A percentile compares a stretch with the other conserved stretches of the same genome.
phyloP scores from a whole-genome alignment of 2,329 filamentous ascomycete species.

The Emmonsiellopsis sp. region DNA sequence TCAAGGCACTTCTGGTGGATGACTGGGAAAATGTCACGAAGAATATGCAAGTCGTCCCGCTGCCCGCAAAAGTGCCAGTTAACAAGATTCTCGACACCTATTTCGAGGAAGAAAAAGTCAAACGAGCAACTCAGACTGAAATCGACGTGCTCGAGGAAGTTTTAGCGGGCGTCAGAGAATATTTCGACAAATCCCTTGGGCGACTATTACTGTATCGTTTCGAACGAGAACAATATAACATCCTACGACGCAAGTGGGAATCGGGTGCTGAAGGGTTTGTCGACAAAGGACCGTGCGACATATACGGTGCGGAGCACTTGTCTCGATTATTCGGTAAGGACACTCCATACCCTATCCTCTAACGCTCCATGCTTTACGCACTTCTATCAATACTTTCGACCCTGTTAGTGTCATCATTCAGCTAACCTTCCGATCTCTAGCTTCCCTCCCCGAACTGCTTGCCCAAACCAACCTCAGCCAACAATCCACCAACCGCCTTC shows the following conservation, averaged over 20 bases:
- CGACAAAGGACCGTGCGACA: conserved; percentile 65
- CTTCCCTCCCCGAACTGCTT: conserved; percentile 83
- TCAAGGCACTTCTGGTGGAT: conserved; percentile 89
- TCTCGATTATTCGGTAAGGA: conserved; percentile 73
- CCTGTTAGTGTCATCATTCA: background rate
- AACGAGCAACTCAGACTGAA: conserved; percentile 45
- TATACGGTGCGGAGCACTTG: conserved; percentile 90
- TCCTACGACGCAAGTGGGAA: conserved; percentile 63
- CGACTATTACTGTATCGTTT: conserved; percentile 90
- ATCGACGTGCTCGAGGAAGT: conserved; percentile 86
- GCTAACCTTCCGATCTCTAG: conserved; percentile 38
- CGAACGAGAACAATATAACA: conserved; percentile 79
- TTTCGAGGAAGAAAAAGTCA: conserved; percentile 57
- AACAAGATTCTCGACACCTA: conserved; percentile 75
- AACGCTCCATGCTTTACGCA: too few relatives aligned
- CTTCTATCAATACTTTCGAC: too few relatives aligned
- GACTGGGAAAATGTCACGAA: conserved; percentile 99
- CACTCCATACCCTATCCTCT: background rate
- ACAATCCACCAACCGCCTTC: conserved; percentile 77
- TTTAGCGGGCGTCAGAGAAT: conserved; percentile 74
- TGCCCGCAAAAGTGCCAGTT: conserved; percentile 70
- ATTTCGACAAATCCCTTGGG: conserved; percentile 85
- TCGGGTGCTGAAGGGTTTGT: conserved; percentile 53
- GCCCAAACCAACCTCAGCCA: conserved; percentile 98
- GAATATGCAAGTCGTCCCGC: conserved; percentile 76